Evolutionary conservation across 148 eudicot genomes (phyloP).

Genomic region (Cornus florida): DNA sequence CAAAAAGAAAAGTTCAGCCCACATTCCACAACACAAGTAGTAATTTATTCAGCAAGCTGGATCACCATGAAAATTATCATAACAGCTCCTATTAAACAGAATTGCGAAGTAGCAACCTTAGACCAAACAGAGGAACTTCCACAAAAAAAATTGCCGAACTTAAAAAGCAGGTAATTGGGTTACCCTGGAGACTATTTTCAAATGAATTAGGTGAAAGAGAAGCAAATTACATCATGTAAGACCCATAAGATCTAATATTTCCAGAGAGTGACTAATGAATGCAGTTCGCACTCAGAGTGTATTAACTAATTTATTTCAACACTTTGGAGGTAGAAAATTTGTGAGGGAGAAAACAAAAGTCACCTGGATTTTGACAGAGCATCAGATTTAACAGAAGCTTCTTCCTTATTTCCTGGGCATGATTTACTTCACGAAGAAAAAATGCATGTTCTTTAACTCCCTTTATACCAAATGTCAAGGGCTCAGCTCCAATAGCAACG

Average conservation of each 20-base stretch:
- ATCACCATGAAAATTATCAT: not conserved
- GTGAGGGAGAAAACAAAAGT: not conserved
- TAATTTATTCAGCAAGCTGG: not conserved
- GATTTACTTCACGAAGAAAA: constrained; percentile 84
- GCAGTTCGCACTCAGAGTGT: no score
- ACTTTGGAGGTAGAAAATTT: not conserved
- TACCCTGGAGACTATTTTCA: not conserved
- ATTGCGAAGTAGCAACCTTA: not conserved
- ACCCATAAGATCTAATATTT: no score
- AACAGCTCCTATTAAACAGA: not conserved
- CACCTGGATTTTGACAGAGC: constrained; percentile 90
- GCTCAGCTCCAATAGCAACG: constrained; percentile 84
- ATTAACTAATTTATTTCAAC: not conserved
- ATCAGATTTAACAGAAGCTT: constrained; percentile 79
- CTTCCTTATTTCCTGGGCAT: constrained; percentile 88
- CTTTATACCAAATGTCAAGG: constrained; percentile 79
- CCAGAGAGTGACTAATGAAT: no score
- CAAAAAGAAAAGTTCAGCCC: not conserved
- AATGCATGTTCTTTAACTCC: constrained; percentile 84
- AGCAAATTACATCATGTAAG: no score
- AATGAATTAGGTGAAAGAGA: not conserved
- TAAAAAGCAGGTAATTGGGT: not conserved
- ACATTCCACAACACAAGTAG: not conserved
- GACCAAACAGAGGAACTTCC: not conserved
- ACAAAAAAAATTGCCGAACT: not conserved